These are phyloP conservation scores for Westerdykella ornata DNA, from an alignment of 2,329 filamentous ascomycete genomes.

Conservation along the genomic window DNA sequence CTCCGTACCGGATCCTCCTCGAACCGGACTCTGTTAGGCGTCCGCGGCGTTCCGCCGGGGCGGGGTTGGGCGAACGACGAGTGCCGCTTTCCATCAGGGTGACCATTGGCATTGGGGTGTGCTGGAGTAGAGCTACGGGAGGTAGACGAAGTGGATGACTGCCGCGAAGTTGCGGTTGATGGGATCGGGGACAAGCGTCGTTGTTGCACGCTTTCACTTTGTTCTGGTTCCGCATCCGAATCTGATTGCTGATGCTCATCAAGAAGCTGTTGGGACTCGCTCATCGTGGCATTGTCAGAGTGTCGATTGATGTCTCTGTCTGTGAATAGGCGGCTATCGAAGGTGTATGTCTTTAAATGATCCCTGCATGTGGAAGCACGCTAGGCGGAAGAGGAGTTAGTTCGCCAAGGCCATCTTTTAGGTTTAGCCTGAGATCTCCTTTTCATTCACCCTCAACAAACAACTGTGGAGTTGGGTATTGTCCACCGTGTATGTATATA, in stretches of 20 bases:
- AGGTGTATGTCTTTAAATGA: too few relatives aligned
- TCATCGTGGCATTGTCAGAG: conserved; percentile 34
- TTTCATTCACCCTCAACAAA: too few relatives aligned
- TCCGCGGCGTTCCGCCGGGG: conserved; percentile 52
- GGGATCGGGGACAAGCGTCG: conserved; percentile 15
- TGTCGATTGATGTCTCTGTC: neutral
- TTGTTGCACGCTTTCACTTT: conserved; percentile 1
- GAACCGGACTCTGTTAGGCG: conserved; percentile 69
- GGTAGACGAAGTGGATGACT: conserved; percentile 23
- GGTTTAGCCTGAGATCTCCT: too few relatives aligned
- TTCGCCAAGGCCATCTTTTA: too few relatives aligned
- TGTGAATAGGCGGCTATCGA: neutral
- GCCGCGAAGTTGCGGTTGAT: conserved; percentile 23
- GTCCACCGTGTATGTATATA: too few relatives aligned
- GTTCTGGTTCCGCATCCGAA: conserved; percentile 25
- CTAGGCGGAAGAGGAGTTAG: too few relatives aligned
- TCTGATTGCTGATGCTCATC: conserved; percentile 26
- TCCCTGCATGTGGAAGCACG: too few relatives aligned
- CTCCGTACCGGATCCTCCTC: conserved; percentile 40
- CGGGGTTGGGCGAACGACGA: conserved; percentile 44
- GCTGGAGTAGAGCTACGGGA: conserved; percentile 11
- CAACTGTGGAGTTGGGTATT: too few relatives aligned
- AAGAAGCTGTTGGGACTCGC: conserved; percentile 36
- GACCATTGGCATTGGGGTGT: conserved; percentile 17
- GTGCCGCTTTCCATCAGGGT: conserved; percentile 25